phyloP scores from a whole-genome alignment of 2,329 filamentous ascomycete species.

The Helminthosporium solani region DNA sequence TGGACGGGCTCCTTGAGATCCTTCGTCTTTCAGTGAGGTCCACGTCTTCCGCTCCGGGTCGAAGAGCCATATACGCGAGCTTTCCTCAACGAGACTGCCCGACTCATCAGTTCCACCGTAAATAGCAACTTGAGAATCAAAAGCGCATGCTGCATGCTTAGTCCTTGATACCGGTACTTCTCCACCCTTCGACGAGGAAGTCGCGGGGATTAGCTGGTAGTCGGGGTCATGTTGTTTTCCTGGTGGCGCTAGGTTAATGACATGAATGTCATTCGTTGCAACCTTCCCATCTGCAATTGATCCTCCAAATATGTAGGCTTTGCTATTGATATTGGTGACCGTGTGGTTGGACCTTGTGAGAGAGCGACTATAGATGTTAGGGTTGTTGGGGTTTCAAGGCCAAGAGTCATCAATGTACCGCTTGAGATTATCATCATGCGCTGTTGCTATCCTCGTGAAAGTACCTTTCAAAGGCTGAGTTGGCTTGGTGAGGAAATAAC shows the following conservation, averaged over 20 bases:
- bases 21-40: constrained; percentile 15
- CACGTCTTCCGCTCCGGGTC: constrained; percentile 33
- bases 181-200: constrained; percentile 33
- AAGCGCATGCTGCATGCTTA: constrained; percentile 44
- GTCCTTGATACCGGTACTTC: constrained; percentile 38
- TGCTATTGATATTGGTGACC: constrained; percentile 43
- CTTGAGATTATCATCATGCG: constrained; percentile 37
- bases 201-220: constrained; percentile 46
- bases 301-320: constrained; percentile 50
- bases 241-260: constrained; percentile 29
- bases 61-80: constrained; percentile 46
- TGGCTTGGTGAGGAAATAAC: constrained; percentile 46
- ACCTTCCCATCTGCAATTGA: constrained; percentile 37
- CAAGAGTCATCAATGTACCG: constrained; percentile 23
- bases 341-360: constrained; percentile 42
- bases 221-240: constrained; percentile 36
- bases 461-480: constrained; percentile 47
- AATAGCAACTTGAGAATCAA: constrained; percentile 42
- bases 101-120: constrained; percentile 42
- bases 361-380: constrained; percentile 23
- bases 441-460: constrained; percentile 44
- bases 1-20: constrained; percentile 11
- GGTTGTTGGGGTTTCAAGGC: constrained; percentile 1
- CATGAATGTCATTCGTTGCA: constrained; percentile 47
- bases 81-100: constrained; percentile 36